Conservation (phyloP, 2,329 filamentous ascomycete genomes). For the Bretziella fagacearum region DNA sequence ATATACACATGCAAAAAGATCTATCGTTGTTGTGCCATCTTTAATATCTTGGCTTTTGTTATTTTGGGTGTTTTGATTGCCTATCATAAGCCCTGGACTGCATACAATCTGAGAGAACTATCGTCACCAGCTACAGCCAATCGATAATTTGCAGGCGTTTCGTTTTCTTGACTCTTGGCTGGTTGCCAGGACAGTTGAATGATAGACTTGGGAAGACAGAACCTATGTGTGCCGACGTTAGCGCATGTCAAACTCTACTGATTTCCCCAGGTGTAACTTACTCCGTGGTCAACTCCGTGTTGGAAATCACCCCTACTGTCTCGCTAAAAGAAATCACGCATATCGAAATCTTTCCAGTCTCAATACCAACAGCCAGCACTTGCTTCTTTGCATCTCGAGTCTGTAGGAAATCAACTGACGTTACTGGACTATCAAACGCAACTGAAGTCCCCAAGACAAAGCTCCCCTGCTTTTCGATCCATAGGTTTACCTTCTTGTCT, state of each 20-base stretch:
- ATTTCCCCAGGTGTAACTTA: conserved; percentile 9
- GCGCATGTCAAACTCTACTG: too few species aligned
- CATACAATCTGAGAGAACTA: conserved; percentile 41
- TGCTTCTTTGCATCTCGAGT: conserved; percentile 16
- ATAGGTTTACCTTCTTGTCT: conserved; percentile 70
- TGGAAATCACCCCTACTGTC: conserved; percentile 4
- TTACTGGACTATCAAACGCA: conserved; percentile 42
- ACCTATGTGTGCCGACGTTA: conserved; percentile 20
- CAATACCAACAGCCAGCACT: conserved; percentile 40
- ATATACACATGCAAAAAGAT: too few species aligned
- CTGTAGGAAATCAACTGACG: conserved; percentile 50
- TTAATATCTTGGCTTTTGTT: neutral
- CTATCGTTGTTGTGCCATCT: neutral
- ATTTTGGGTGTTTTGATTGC: conserved; percentile 13
- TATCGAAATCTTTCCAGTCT: conserved; percentile 29
- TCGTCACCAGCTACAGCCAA: conserved; percentile 44
- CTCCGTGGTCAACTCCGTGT: conserved; percentile 4
- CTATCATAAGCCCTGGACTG: conserved; percentile 20
- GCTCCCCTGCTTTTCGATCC: conserved; percentile 29
- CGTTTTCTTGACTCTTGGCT: conserved; percentile 16
- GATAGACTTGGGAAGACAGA: conserved; percentile 46
- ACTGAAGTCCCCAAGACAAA: conserved; percentile 22
- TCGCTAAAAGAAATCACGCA: conserved; percentile 6
- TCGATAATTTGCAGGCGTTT: conserved; percentile 22
- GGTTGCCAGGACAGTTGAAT: conserved; percentile 56